phyloP scores from a whole-genome alignment of 2,329 filamentous ascomycete species.

The Aureobasidium sp. region DNA sequence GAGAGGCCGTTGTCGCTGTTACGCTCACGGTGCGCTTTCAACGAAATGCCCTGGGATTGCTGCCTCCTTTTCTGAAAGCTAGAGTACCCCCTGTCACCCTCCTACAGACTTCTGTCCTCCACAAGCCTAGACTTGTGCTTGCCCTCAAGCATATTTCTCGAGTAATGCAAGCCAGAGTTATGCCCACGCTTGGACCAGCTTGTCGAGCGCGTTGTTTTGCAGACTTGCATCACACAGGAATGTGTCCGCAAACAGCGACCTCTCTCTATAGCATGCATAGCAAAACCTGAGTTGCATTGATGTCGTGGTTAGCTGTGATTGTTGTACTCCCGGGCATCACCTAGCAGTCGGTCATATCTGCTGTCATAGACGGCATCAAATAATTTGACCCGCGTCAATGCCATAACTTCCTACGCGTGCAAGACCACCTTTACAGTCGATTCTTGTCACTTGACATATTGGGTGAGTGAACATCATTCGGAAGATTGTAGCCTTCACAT shows the following conservation, averaged over 20 bases:
- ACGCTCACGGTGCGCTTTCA: background rate
- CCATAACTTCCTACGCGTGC: background rate
- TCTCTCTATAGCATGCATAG: background rate
- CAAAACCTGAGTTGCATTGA: background rate
- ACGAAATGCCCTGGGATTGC: background rate
- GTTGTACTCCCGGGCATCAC: background rate
- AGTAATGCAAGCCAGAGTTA: slow-evolving; percentile 8
- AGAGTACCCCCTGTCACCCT: background rate
- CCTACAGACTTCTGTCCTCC: no score
- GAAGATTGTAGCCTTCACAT: background rate
- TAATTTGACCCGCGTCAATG: background rate
- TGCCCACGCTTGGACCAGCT: slow-evolving; percentile 6
- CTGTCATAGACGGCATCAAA: background rate
- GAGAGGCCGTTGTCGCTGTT: slow-evolving; percentile 2
- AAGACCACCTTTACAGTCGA: background rate
- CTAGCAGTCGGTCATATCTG: background rate
- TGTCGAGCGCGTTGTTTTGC: slow-evolving; percentile 11
- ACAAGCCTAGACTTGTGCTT: background rate
- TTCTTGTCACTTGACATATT: background rate
- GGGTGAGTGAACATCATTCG: background rate
- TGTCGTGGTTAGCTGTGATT: background rate
- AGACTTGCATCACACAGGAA: background rate
- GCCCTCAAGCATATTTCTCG: background rate
- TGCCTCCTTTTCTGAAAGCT: background rate
- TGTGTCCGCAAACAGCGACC: slow-evolving; percentile 9